Percentiles rank a stretch among this genome's conserved stretches.
Evolutionary conservation across 495 filamentous ascomycete genomes (phyloP).

Genomic region (Penicillium malachiteum): DNA sequence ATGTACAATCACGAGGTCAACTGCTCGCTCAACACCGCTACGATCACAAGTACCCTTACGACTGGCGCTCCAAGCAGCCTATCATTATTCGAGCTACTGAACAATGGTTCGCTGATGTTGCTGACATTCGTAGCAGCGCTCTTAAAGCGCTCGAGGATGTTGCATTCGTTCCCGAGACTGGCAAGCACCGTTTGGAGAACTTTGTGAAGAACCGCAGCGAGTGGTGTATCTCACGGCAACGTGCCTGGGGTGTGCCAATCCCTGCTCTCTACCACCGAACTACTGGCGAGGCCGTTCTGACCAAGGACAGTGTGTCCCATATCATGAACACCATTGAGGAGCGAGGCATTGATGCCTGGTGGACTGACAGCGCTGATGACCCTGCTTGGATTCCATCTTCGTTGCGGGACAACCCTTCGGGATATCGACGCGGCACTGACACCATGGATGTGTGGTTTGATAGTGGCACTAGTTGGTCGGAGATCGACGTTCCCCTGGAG

Average conservation of each 20-base stretch:
- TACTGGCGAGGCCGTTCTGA: slow-evolving; percentile 68
- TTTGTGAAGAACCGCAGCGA: slow-evolving; percentile 87
- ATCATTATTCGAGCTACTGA: slow-evolving; percentile 89
- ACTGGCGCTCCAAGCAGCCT: slow-evolving; percentile 93
- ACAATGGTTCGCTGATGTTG: slow-evolving; percentile 97
- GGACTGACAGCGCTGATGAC: slow-evolving; percentile 75
- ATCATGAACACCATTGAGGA: slow-evolving; percentile 76
- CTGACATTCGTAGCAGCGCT: slow-evolving; percentile 69
- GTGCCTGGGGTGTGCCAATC: slow-evolving; percentile 95
- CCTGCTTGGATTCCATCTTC: slow-evolving; percentile 67
- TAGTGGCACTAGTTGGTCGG: slow-evolving; percentile 92
- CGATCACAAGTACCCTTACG: slow-evolving; percentile 92
- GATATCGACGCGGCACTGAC: slow-evolving; percentile 77
- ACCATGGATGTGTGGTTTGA: slow-evolving; percentile 99
- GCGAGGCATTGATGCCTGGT: slow-evolving; percentile 88
- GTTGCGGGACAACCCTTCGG: slow-evolving; percentile 40
- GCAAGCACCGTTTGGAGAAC: slow-evolving; percentile 69
- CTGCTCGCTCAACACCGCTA: slow-evolving; percentile 69
- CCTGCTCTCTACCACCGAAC: slow-evolving; percentile 77
- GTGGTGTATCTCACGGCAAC: slow-evolving; percentile 98
- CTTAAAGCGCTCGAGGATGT: slow-evolving; percentile 67
- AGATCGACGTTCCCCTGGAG: slow-evolving; percentile 36
- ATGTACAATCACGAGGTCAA: slow-evolving; percentile 50
- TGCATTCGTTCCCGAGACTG: slow-evolving; percentile 71
- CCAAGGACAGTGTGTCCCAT: slow-evolving; percentile 75